Percentiles rank a stretch among this genome's conserved stretches.
phyloP scores from a whole-genome alignment of 352 stramenopile genomes.

The Phytophthora multivora region DNA sequence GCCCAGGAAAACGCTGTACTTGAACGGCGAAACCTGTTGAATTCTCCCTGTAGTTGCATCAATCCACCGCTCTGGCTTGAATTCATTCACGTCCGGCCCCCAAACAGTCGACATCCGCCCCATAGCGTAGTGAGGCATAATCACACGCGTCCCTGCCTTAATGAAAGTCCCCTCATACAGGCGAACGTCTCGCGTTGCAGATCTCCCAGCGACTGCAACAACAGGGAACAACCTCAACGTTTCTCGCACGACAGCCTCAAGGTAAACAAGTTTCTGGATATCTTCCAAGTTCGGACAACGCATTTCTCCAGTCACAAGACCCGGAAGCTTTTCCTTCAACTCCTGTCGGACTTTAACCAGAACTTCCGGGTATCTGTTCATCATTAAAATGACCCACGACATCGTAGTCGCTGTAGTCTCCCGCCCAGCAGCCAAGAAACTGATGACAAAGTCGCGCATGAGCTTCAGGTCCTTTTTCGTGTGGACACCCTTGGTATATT shows the following conservation, averaged over 20 bases:
- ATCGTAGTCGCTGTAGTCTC: slow-evolving; percentile 79
- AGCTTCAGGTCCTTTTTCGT: slow-evolving; percentile 44
- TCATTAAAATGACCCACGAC: slow-evolving; percentile 75
- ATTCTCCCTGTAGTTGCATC: slow-evolving; percentile 45
- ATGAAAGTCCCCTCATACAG: slow-evolving; percentile 75
- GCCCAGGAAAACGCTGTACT: slow-evolving; percentile 71
- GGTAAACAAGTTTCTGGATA: slow-evolving; percentile 48
- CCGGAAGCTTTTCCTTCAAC: slow-evolving; percentile 47
- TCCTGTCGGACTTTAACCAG: slow-evolving; percentile 48
- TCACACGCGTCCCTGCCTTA: slow-evolving; percentile 52
- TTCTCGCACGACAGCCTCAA: slow-evolving; percentile 58
- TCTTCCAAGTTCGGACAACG: slow-evolving; percentile 37
- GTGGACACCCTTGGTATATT: slow-evolving; percentile 34
- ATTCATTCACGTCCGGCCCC: slow-evolving; percentile 62
- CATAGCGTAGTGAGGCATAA: slow-evolving; percentile 71
- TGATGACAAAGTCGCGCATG: slow-evolving; percentile 85
- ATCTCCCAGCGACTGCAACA: slow-evolving; percentile 60
- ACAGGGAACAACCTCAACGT: slow-evolving; percentile 65
- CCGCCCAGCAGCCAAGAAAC: slow-evolving; percentile 70
- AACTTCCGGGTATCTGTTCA: slow-evolving; percentile 59
- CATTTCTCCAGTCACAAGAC: slow-evolving; percentile 31
- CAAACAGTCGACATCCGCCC: slow-evolving; percentile 61
- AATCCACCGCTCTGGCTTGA: slow-evolving; percentile 76
- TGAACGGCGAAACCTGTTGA: slow-evolving; percentile 55
- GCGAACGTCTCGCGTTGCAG: slow-evolving; percentile 53